Conservation (phyloP, 2,329 filamentous ascomycete genomes). For the Trichoderma arundinaceum region DNA sequence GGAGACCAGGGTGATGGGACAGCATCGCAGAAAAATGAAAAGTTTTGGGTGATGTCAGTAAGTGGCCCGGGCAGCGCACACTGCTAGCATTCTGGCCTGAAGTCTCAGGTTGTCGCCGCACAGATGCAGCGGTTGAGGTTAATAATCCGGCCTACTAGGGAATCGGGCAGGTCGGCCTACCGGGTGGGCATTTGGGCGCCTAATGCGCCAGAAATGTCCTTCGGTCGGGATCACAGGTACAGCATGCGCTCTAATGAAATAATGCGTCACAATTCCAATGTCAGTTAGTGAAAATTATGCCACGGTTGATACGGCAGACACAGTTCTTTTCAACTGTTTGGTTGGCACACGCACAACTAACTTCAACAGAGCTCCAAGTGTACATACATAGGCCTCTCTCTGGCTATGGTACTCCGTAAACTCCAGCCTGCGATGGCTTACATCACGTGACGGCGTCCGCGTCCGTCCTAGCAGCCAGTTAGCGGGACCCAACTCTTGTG, state of each 20-base stretch:
- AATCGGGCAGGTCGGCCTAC: neutral
- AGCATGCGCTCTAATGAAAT: too few species aligned
- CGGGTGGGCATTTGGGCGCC: neutral
- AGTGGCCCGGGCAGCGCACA: neutral
- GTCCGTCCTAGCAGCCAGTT: neutral
- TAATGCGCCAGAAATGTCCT: too few species aligned
- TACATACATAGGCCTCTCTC: too few species aligned
- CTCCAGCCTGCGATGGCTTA: neutral
- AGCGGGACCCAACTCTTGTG: slow-evolving; percentile 19
- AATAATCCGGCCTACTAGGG: neutral
- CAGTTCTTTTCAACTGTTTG: too few species aligned
- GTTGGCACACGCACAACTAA: too few species aligned
- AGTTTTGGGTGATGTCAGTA: slow-evolving; percentile 35
- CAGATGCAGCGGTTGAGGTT: neutral
- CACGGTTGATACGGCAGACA: too few species aligned
- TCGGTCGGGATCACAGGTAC: too few species aligned
- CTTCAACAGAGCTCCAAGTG: neutral
- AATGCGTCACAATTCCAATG: too few species aligned
- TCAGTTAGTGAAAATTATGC: too few species aligned
- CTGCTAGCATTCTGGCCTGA: slow-evolving; percentile 40
- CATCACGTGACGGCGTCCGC: slow-evolving; percentile 3
- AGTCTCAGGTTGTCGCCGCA: slow-evolving; percentile 41
- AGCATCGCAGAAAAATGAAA: slow-evolving; percentile 15
- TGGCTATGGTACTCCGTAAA: neutral
- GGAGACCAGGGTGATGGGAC: slow-evolving; percentile 21